Evolutionary conservation across 2,329 filamentous ascomycete genomes (phyloP), one percentile per base, ranked within the genome.

Genomic region (Chaetothyriales sp.): DNA sequence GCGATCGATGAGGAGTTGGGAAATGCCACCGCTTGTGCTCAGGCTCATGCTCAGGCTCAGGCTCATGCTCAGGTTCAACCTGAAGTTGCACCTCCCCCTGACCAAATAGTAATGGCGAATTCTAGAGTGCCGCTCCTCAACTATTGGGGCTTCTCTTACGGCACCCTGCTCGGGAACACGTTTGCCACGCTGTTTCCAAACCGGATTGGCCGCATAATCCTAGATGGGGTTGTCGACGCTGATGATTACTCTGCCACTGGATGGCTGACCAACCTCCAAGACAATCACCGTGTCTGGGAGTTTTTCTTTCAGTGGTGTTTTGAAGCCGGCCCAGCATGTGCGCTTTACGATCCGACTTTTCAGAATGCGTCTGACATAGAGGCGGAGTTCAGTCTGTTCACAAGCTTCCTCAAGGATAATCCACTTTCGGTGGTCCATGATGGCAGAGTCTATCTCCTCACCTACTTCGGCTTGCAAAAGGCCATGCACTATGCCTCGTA

Each of bases 271-370:
- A 67, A 71, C 48, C 59, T 77, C 5, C 65, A 65, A n/a, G 73
- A 80, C 57, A 71, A 74, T 12, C 77, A 81, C 60, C 67, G 70
- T 48, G 70, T 75, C 5, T 70, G 79, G 57, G 62, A 69, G 1
- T 70, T 65, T 18, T 80, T 81, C 51, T 77, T 74, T 57, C 63
- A 66, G 18, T 69, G 71, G 43, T 83, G 79, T 59, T 70, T 73
- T 58, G 63, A 68, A 43, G 77, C 72, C 18, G 74, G 74, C 0
- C 53, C 64, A 0, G 67, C 62, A 5, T 79, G 75, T 50, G 66
- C 67, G 1, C 67, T 79, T 44, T 66, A 64, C 26, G 42, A 59
- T 15, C 22, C 47, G 2, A 10, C 43, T 18, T 48, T 49, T 5
- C 49, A 44, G 18, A 46, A 22, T 7, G 28, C 53, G 2, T 44